Percentiles rank a stretch among this genome's conserved stretches.
These are phyloP conservation scores for Neopestalotiopsis rosae DNA, from an alignment of 2,329 filamentous ascomycete species.

Conservation along the genomic window DNA sequence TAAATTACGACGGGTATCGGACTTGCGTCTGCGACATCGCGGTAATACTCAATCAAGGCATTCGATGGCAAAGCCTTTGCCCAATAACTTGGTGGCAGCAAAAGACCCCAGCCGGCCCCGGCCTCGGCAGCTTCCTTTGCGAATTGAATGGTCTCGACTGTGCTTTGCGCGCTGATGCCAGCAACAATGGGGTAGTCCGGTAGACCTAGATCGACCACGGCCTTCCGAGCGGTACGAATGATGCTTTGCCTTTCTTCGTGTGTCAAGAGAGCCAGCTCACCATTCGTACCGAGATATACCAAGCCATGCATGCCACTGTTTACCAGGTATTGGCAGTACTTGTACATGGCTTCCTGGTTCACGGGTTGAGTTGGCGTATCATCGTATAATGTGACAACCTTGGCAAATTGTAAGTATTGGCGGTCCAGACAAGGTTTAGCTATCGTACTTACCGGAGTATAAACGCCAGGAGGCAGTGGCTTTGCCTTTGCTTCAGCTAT, in stretches of 20 bases:
- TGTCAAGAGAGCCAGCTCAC: slow-evolving; percentile 48
- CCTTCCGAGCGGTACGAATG: slow-evolving; percentile 43
- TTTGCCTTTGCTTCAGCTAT: slow-evolving; percentile 21
- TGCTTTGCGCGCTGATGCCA: slow-evolving; percentile 46
- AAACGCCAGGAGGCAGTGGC: slow-evolving; percentile 48
- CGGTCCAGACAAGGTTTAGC: not conserved
- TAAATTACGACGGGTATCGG: slow-evolving; percentile 33
- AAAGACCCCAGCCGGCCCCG: slow-evolving; percentile 43
- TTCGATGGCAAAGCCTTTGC: slow-evolving; percentile 40
- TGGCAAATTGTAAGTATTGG: not conserved
- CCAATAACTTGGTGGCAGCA: slow-evolving; percentile 48
- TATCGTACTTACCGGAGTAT: slow-evolving; percentile 43
- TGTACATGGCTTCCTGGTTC: slow-evolving; percentile 50
- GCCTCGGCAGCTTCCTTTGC: slow-evolving; percentile 43
- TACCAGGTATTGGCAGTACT: slow-evolving; percentile 46
- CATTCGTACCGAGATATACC: slow-evolving; percentile 53
- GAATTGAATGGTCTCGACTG: slow-evolving; percentile 40
- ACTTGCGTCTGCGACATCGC: slow-evolving; percentile 42
- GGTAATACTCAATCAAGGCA: slow-evolving; percentile 41
- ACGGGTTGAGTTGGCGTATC: slow-evolving; percentile 44
- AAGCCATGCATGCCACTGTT: slow-evolving; percentile 50
- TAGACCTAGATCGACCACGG: slow-evolving; percentile 41
- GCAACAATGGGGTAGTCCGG: slow-evolving; percentile 48
- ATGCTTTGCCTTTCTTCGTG: slow-evolving; percentile 46
- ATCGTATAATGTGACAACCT: slow-evolving; percentile 48